Conservation (phyloP, 2,329 filamentous ascomycete species). For the Tolypocladium tropicale region DNA sequence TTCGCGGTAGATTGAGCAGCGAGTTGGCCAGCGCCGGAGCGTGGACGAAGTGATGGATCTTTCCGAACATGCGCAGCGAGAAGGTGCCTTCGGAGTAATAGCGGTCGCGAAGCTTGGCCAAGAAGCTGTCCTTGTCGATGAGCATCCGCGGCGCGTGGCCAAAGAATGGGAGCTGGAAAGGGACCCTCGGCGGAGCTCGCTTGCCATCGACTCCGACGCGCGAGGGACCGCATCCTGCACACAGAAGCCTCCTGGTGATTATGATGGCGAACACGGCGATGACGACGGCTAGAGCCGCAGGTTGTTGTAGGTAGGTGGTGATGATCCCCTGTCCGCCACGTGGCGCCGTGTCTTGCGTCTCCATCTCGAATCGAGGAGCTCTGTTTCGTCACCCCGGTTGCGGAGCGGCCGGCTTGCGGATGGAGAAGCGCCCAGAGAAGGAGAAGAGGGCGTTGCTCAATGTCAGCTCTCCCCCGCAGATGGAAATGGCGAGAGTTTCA, state of each 20-base stretch:
- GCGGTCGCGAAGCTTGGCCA: conserved; percentile 17
- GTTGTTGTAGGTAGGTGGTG: conserved; percentile 8
- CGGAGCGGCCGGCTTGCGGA: not conserved
- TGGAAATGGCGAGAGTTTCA: not conserved
- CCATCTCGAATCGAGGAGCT: not conserved
- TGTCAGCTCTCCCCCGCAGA: not conserved
- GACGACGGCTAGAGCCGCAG: conserved; percentile 12
- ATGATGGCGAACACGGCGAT: conserved; percentile 14
- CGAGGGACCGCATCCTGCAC: not conserved
- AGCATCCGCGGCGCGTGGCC: conserved; percentile 24
- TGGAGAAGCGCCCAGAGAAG: not conserved
- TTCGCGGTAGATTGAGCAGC: conserved; percentile 18
- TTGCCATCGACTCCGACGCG: conserved; percentile 3
- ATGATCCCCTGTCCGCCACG: conserved; percentile 4
- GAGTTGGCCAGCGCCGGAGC: conserved; percentile 17
- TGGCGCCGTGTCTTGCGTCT: not conserved
- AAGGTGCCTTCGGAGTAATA: conserved; percentile 25
- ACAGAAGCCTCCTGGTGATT: conserved; percentile 14
- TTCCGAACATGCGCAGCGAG: conserved; percentile 21
- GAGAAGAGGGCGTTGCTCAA: not conserved
- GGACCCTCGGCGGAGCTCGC: conserved; percentile 13
- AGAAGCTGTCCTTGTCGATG: conserved; percentile 16
- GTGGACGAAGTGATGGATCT: conserved; percentile 22
- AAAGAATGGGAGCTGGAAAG: conserved; percentile 25
- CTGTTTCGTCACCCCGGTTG: not conserved